Percentiles rank a stretch among this genome's conserved stretches.
Conservation (phyloP, 2,329 filamentous ascomycete genomes). For the Diplodia intermedia region DNA sequence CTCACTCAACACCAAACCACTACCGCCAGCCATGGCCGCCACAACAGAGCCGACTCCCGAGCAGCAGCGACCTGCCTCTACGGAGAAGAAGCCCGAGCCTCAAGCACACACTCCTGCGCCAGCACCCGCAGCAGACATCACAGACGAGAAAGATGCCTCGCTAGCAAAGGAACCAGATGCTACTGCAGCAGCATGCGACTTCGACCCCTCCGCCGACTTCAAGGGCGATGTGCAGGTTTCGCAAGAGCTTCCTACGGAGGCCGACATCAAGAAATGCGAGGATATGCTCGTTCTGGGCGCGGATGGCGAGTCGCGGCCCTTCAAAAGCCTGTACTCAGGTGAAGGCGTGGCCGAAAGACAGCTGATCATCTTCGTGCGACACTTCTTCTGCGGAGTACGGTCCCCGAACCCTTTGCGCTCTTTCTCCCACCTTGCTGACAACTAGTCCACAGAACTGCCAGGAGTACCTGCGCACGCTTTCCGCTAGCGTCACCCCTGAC, state of each 20-base stretch:
- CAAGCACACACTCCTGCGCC: background rate
- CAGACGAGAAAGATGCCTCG: background rate
- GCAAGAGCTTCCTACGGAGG: conserved; percentile 45
- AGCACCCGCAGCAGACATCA: background rate
- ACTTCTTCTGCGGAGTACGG: conserved; percentile 82
- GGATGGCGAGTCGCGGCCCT: conserved; percentile 45
- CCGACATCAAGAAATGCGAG: conserved; percentile 42
- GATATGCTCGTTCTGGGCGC: conserved; percentile 47
- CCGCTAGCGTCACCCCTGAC: conserved; percentile 60
- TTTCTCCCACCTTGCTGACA: conserved; percentile 2
- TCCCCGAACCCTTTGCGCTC: background rate
- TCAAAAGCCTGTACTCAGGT: conserved; percentile 47
- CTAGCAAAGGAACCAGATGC: background rate
- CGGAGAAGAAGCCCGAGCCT: conserved; percentile 7
- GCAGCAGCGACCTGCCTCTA: background rate
- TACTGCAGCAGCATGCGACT: conserved; percentile 19
- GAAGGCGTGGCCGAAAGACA: conserved; percentile 55
- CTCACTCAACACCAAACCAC: background rate
- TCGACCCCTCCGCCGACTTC: conserved; percentile 42
- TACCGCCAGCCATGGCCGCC: conserved; percentile 13
- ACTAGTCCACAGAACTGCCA: conserved; percentile 68
- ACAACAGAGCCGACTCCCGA: background rate
- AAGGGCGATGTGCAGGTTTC: conserved; percentile 47
- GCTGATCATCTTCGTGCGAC: conserved; percentile 75
- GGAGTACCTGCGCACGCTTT: conserved; percentile 71